These are phyloP conservation scores for Aegilops speltoides DNA, from an alignment of 176 grass and related monocot species.

Conservation along the genomic window DNA sequence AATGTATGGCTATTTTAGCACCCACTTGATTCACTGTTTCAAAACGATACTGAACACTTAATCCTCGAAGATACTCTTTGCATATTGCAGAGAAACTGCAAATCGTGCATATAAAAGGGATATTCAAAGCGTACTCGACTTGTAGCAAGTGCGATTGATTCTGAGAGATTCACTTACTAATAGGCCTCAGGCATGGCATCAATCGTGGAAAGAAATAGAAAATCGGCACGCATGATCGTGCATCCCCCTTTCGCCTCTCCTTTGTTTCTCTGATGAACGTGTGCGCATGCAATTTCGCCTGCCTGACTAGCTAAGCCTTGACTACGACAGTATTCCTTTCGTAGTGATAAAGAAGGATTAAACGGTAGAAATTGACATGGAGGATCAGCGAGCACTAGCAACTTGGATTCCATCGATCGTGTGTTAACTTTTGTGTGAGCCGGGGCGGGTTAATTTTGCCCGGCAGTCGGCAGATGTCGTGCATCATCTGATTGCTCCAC, in stretches of 20 bases:
- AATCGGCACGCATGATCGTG: background rate
- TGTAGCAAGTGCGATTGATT: background rate
- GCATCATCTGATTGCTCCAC: background rate
- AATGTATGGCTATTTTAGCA: background rate
- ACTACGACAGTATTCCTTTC: background rate
- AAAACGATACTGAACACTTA: background rate
- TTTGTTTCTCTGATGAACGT: background rate
- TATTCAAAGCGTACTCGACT: background rate
- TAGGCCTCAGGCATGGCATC: conserved; percentile 22
- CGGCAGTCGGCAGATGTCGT: background rate
- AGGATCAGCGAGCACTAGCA: background rate
- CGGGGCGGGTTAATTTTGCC: background rate
- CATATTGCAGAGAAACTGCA: background rate
- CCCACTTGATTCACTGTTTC: background rate
- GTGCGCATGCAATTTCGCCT: background rate
- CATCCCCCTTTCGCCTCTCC: background rate
- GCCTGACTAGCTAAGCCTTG: background rate
- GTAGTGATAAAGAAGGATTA: background rate
- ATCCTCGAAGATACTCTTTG: background rate
- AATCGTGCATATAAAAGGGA: background rate
- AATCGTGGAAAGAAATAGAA: background rate
- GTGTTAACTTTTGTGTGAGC: background rate
- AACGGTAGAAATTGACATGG: background rate
- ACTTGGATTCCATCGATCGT: background rate
- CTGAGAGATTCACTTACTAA: background rate